These are phyloP conservation scores for Lentinula edodes DNA, from an alignment of 768 basidiomycete genomes.

Conservation along the genomic window DNA sequence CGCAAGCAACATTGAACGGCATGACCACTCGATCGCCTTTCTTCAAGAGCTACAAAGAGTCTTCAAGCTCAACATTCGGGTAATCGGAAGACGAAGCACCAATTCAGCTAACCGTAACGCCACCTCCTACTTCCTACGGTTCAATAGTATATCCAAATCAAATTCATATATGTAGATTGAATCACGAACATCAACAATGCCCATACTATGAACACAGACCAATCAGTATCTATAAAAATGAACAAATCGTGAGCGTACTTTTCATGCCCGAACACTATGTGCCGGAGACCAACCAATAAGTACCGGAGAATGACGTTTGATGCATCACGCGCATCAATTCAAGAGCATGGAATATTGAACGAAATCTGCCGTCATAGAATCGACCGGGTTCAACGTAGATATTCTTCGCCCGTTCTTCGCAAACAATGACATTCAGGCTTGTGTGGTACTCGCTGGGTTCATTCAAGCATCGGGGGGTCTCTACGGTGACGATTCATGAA, in stretches of 20 bases:
- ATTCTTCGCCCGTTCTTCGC: too few species aligned
- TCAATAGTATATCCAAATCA: background rate
- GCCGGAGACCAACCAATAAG: too few species aligned
- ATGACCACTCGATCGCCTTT: conserved; percentile 57
- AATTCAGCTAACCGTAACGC: conserved; percentile 28
- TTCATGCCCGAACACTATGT: conserved; percentile 51
- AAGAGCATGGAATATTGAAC: too few species aligned
- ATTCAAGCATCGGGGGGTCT: too few species aligned
- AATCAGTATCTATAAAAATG: background rate
- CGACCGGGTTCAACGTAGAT: too few species aligned
- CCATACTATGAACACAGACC: conserved; percentile 28
- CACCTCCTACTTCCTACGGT: conserved; percentile 35
- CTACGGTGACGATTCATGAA: too few species aligned
- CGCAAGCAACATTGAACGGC: conserved; percentile 57
- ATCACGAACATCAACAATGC: conserved; percentile 38
- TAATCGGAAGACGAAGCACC: conserved; percentile 7
- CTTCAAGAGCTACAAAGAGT: conserved; percentile 34
- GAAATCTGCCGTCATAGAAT: too few species aligned
- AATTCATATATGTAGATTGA: background rate
- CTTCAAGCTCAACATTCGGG: background rate
- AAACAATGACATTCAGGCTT: too few species aligned
- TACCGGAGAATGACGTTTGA: too few species aligned
- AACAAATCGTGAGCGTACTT: conserved; percentile 27
- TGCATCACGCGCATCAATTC: too few species aligned
- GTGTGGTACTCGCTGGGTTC: too few species aligned